Evolutionary conservation across 495 filamentous ascomycete species (phyloP).

Genomic region (Clohesyomyces aquaticus): DNA sequence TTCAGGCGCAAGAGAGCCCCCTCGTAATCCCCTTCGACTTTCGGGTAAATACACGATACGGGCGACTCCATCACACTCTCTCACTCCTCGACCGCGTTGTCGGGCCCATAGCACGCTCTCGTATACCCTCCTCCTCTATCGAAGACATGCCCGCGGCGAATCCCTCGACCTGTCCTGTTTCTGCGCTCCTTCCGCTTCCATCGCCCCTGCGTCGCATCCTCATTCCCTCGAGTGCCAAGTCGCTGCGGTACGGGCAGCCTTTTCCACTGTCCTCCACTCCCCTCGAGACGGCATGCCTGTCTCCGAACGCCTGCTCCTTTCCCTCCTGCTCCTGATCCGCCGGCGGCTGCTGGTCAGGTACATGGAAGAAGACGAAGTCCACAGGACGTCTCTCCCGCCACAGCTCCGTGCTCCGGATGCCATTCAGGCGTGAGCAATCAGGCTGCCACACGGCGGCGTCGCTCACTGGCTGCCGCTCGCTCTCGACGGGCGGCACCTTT

Average conservation of each 20-base stretch:
- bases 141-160: too few species aligned
- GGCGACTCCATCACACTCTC: constrained; percentile 4
- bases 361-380: background rate
- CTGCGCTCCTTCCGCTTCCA: constrained; percentile 33
- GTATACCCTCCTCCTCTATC: constrained; percentile 4
- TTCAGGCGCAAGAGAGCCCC: constrained; percentile 8
- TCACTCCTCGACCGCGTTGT: background rate
- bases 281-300: too few species aligned
- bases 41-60: constrained; percentile 26
- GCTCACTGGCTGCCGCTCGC: background rate
- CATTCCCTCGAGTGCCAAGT: too few species aligned
- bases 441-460: background rate
- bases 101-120: background rate
- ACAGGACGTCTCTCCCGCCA: too few species aligned
- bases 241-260: too few species aligned
- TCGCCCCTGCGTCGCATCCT: constrained; percentile 29
- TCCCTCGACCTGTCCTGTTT: background rate
- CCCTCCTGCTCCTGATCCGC: too few species aligned
- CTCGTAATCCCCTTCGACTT: constrained; percentile 6
- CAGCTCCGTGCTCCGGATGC: background rate
- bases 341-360: too few species aligned
- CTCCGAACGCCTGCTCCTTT: too few species aligned
- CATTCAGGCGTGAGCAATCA: background rate
- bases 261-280: too few species aligned
- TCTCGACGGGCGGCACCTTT: background rate